phyloP scores from a whole-genome alignment of 192 early-diverging fungal genomes.

The Rhizophagus clarus region DNA sequence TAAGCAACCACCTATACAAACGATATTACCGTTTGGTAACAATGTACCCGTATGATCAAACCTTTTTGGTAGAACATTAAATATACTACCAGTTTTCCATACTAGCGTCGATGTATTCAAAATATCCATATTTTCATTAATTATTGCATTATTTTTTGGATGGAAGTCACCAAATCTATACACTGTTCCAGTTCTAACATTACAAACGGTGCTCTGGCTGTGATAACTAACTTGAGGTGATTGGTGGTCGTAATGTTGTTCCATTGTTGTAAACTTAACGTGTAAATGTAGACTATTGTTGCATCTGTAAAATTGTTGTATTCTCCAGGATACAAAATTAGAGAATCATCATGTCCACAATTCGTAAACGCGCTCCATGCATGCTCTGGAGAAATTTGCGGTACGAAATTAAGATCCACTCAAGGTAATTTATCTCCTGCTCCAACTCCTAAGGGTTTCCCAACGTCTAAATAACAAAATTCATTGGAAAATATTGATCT shows the following conservation, averaged over 20 bases:
- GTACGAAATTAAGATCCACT: not conserved
- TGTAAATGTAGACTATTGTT: not conserved
- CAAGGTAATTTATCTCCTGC: not conserved
- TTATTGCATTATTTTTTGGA: too few species aligned
- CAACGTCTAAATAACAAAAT: constrained; percentile 7
- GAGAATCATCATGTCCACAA: not conserved
- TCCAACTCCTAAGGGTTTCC: not conserved
- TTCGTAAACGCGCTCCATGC: not conserved
- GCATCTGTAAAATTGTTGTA: too few species aligned
- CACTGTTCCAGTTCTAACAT: too few species aligned
- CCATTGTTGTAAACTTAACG: not conserved
- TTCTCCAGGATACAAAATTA: not conserved
- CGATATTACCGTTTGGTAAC: not conserved
- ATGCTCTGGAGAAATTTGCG: not conserved
- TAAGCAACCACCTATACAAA: not conserved
- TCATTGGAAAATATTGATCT: not conserved
- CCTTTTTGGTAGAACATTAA: not conserved
- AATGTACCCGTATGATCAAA: constrained; percentile 2
- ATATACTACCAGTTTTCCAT: not conserved
- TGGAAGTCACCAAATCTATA: too few species aligned
- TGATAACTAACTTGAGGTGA: too few species aligned
- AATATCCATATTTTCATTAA: not conserved
- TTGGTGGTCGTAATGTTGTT: not conserved
- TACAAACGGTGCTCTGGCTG: not conserved
- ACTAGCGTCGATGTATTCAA: not conserved